Conservation (phyloP, 2,329 filamentous ascomycete species). For the Arthroderma sp. region DNA sequence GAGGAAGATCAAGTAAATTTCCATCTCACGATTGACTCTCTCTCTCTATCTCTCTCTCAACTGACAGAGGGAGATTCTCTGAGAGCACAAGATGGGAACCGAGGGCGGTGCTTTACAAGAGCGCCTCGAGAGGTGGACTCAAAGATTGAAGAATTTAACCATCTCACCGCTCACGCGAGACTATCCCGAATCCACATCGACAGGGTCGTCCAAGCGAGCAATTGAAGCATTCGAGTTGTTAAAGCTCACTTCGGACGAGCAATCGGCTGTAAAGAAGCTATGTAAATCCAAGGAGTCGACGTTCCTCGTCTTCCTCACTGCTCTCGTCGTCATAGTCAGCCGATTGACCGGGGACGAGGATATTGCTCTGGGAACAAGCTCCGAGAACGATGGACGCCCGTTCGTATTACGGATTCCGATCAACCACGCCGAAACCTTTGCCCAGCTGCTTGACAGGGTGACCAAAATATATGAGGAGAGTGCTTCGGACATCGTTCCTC, state of each 20-base stretch:
- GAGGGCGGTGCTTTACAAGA: constrained; percentile 23
- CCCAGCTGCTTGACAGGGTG: constrained; percentile 30
- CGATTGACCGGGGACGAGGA: constrained; percentile 40
- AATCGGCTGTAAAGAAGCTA: constrained; percentile 30
- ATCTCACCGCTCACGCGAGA: constrained; percentile 35
- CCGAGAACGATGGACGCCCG: constrained; percentile 32
- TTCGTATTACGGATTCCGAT: constrained; percentile 36
- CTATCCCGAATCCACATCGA: constrained; percentile 27
- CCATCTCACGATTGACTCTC: neutral
- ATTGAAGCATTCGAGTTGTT: constrained; percentile 36
- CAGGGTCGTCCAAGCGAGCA: constrained; percentile 26
- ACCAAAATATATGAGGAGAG: constrained; percentile 33
- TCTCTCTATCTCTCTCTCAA: no score
- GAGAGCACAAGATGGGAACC: constrained; percentile 5
- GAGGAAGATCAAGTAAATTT: neutral
- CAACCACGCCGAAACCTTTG: constrained; percentile 31
- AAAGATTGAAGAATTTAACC: constrained; percentile 32
- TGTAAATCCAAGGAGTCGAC: constrained; percentile 16
- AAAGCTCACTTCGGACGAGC: constrained; percentile 26
- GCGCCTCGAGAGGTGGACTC: constrained; percentile 32
- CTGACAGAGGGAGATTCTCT: neutral
- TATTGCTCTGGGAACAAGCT: constrained; percentile 37
- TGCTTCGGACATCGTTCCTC: constrained; percentile 32
- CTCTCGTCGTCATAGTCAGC: constrained; percentile 34
- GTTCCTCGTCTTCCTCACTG: constrained; percentile 34